Conservation (phyloP, 352 stramenopile species). For the Peronospora belbahrii region DNA sequence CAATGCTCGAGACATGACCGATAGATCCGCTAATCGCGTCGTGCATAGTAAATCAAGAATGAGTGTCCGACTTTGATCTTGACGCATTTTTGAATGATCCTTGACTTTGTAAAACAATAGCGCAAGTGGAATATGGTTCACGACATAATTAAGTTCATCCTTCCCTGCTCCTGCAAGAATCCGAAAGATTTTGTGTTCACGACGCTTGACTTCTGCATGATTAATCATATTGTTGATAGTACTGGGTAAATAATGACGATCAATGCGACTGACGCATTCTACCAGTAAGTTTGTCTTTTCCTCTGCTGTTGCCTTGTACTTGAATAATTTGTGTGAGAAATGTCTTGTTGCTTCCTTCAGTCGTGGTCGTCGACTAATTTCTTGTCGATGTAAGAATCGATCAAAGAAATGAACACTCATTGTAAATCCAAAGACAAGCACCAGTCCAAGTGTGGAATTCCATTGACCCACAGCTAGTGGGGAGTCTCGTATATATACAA, state of each 20-base stretch:
- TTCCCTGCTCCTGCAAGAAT: slow-evolving; percentile 92
- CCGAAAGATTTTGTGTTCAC: slow-evolving; percentile 93
- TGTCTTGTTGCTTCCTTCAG: slow-evolving; percentile 40
- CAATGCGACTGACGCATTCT: slow-evolving; percentile 66
- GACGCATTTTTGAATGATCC: slow-evolving; percentile 64
- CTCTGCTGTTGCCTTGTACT: slow-evolving; percentile 74
- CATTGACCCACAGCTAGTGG: slow-evolving; percentile 75
- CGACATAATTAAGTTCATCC: slow-evolving; percentile 95
- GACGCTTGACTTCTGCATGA: slow-evolving; percentile 60
- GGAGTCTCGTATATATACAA: slow-evolving; percentile 93
- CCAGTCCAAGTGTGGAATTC: slow-evolving; percentile 60
- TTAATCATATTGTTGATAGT: slow-evolving; percentile 89
- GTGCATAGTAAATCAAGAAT: slow-evolving; percentile 93
- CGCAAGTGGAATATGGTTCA: slow-evolving; percentile 91
- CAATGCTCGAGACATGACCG: slow-evolving; percentile 86
- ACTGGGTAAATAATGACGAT: slow-evolving; percentile 77
- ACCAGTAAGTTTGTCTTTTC: slow-evolving; percentile 68
- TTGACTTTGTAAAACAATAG: slow-evolving; percentile 99
- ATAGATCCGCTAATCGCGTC: slow-evolving; percentile 89
- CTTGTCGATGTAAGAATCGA: slow-evolving; percentile 65
- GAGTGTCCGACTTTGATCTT: slow-evolving; percentile 86
- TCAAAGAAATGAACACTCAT: slow-evolving; percentile 76
- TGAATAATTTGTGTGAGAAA: slow-evolving; percentile 70
- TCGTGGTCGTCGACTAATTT: slow-evolving; percentile 54
- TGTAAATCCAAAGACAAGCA: slow-evolving; percentile 77